These are phyloP conservation scores for Naganishia sp. DNA, from an alignment of 1,284 basidiomycete genomes.

Conservation along the genomic window DNA sequence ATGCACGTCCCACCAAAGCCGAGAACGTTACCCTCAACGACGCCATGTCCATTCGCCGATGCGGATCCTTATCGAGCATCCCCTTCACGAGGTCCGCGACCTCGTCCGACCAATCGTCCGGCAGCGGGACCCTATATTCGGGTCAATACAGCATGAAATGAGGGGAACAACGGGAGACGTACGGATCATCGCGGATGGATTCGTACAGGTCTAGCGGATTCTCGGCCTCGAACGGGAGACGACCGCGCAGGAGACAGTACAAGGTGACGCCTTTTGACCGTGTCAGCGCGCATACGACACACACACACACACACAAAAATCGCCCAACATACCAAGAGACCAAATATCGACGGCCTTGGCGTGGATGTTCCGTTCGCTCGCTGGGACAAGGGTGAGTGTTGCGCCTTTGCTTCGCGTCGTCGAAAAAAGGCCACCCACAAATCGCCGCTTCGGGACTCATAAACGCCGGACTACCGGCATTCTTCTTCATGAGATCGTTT, in stretches of 20 bases:
- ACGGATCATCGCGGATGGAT: constrained; percentile 56
- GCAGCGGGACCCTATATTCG: constrained; percentile 44
- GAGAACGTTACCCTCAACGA: constrained; percentile 47
- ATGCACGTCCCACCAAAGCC: not conserved
- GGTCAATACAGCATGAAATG: no score
- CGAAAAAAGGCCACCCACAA: constrained; percentile 14
- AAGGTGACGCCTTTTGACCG: constrained; percentile 56
- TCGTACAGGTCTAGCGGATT: constrained; percentile 58
- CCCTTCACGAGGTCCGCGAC: constrained; percentile 49
- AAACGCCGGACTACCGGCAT: constrained; percentile 60
- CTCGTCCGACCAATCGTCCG: constrained; percentile 47
- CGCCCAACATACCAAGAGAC: constrained; percentile 54
- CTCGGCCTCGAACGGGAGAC: constrained; percentile 57
- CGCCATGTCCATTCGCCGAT: constrained; percentile 47
- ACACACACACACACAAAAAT: no score
- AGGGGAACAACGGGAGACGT: constrained; percentile 32
- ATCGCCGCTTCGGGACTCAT: constrained; percentile 57
- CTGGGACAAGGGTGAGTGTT: constrained; percentile 25
- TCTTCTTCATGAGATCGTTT: constrained; percentile 55
- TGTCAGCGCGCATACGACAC: not conserved
- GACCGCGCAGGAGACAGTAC: constrained; percentile 60
- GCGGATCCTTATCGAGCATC: constrained; percentile 54
- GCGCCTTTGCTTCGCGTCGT: not conserved
- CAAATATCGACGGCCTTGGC: constrained; percentile 60
- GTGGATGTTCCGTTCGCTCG: constrained; percentile 44